phyloP scores from a whole-genome alignment of 352 stramenopile genomes.

The Phytophthora hybrid region DNA sequence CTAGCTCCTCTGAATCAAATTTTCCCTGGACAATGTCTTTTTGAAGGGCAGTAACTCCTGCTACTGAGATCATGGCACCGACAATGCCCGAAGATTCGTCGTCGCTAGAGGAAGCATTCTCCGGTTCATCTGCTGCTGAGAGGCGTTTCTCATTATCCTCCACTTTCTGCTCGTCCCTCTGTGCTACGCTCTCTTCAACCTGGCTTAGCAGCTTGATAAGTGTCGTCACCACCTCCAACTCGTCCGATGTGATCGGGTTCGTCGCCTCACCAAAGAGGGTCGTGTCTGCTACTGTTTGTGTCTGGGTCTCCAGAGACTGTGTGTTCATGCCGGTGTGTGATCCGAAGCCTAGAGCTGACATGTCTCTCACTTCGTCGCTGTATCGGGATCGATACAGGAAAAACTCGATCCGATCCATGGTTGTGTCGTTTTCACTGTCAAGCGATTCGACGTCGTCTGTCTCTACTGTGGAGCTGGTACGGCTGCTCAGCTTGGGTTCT shows the following conservation, averaged over 20 bases:
- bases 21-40: too few relatives aligned
- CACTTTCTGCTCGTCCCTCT: slow-evolving; percentile 4
- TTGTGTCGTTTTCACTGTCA: slow-evolving; percentile 12
- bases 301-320: slow-evolving; percentile 10
- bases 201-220: slow-evolving; percentile 27
- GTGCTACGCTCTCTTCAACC: slow-evolving; percentile 4
- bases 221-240: slow-evolving; percentile 24
- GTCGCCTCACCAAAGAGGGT: slow-evolving; percentile 13
- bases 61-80: too few relatives aligned
- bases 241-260: slow-evolving; percentile 24
- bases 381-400: slow-evolving; percentile 26
- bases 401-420: slow-evolving; percentile 22
- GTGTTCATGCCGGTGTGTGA: slow-evolving; percentile 33
- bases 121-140: not conserved
- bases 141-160: not conserved
- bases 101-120: not conserved
- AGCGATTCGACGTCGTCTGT: slow-evolving; percentile 23
- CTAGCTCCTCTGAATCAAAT: too few relatives aligned
- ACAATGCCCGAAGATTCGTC: too few relatives aligned
- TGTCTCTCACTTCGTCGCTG: slow-evolving; percentile 26
- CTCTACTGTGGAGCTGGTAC: slow-evolving; percentile 22
- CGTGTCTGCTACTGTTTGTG: slow-evolving; percentile 9
- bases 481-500: slow-evolving; percentile 20
- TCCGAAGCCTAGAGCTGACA: slow-evolving; percentile 23
- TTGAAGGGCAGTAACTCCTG: too few relatives aligned